Base-by-base conservation (phyloP, 225 moss, liverwort and hornwort species). In the Anthoceros angustus region DNA sequence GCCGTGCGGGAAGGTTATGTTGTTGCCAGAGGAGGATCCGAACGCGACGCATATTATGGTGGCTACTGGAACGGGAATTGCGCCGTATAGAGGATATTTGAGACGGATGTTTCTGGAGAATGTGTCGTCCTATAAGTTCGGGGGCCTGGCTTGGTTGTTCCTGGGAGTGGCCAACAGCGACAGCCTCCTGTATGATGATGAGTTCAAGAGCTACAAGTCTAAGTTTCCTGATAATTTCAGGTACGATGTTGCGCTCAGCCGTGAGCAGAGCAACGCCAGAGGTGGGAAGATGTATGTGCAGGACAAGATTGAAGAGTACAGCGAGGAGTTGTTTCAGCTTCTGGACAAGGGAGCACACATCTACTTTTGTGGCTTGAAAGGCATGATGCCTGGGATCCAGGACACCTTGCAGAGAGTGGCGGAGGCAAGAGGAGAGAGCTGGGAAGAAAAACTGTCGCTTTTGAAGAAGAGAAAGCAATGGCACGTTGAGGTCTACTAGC, bases 391-490 rank as follows among this genome's bases (percentile, higher is more conserved):
- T 41, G 95, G 95, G 9, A 98, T 98, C 24, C 91, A 91, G 74
- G 91, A 78, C 12, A 95, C 95, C 5, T 68, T 95, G 42, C 81
- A 85, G 77, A 85, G 83, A 70, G 91, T 95, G 40, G 88, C 95
- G 0, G 86, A 91, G 41, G 21, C 71, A 12, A 83, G 86, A 45
- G 95, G 95, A 8, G 66, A 85, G 40, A 77, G 21, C 12, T 95
- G 95, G 95, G 91, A 88, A 26, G 85, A 84, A 0, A 95, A 81
- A 70, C 75, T 95, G 6, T 42, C 81, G 5, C 42, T 62, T 40
- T 74, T 95, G 70, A 95, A 95, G 83, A 87, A 88, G 80, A 91
- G 87, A 39, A 95, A 95, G 85, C 95, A 95, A 88, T 95, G 95
- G 95, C 95, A 95, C 67, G 95, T 95, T 63, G 95, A 95, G 79